A percentile compares a stretch with the other conserved stretches of the same genome.
Evolutionary conservation across 1,139 yeast genomes (phyloP).

Genomic region (Kazachstania sp.): DNA sequence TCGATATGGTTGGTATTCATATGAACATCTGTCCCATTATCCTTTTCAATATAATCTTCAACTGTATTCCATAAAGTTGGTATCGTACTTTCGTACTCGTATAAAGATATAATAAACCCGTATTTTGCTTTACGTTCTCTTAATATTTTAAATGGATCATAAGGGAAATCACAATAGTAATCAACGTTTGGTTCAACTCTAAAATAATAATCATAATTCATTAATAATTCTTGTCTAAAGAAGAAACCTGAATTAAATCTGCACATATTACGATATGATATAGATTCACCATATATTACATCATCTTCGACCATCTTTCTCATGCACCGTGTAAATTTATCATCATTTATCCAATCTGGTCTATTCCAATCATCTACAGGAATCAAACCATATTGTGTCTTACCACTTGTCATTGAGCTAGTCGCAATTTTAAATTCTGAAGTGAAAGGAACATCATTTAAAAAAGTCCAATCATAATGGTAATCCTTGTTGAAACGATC

Average conservation of each 20-base stretch:
- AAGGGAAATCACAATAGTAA: slow-evolving; percentile 68
- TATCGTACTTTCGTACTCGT: slow-evolving; percentile 75
- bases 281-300: slow-evolving; percentile 68
- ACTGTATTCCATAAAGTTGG: slow-evolving; percentile 78
- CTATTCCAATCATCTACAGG: slow-evolving; percentile 65
- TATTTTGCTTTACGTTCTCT: slow-evolving; percentile 63
- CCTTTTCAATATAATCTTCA: slow-evolving; percentile 48
- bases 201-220: slow-evolving; percentile 76
- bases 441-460: slow-evolving; percentile 74
- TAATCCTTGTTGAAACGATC: slow-evolving; percentile 60
- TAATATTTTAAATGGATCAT: slow-evolving; percentile 83
- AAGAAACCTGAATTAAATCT: slow-evolving; percentile 78
- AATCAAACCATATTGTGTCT: slow-evolving; percentile 63
- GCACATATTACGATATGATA: slow-evolving; percentile 77
- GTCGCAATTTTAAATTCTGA: slow-evolving; percentile 59
- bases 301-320: slow-evolving; percentile 47
- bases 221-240: slow-evolving; percentile 60
- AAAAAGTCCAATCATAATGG: slow-evolving; percentile 79
- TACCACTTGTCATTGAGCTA: slow-evolving; percentile 64
- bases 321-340: slow-evolving; percentile 40
- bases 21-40: slow-evolving; percentile 50
- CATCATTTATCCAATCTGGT: slow-evolving; percentile 40
- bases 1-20: slow-evolving; percentile 58
- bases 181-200: slow-evolving; percentile 88
- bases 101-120: slow-evolving; percentile 74